Conservation (phyloP, 2,329 filamentous ascomycete genomes). For the Penicillium italicum region DNA sequence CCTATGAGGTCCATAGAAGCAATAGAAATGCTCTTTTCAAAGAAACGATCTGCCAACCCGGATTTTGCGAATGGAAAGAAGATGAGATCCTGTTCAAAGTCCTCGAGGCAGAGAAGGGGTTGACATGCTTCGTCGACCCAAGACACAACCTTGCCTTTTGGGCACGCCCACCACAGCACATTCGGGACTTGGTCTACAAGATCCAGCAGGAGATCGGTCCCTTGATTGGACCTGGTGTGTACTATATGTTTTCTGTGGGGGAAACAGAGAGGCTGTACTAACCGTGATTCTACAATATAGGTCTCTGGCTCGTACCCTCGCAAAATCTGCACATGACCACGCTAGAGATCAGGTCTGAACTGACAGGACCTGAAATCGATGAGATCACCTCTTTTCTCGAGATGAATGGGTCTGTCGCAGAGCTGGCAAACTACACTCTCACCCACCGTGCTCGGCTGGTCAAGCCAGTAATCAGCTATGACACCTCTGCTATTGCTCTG, state of each 20-base stretch:
- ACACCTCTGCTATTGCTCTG: constrained; percentile 78
- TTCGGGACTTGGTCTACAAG: constrained; percentile 63
- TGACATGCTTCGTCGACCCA: constrained; percentile 69
- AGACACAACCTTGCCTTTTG: constrained; percentile 84
- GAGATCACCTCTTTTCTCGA: constrained; percentile 58
- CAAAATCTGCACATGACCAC: constrained; percentile 78
- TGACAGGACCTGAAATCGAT: constrained; percentile 65
- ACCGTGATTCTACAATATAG: constrained; percentile 43
- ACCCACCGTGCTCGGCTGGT: constrained; percentile 69
- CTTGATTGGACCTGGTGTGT: constrained; percentile 64
- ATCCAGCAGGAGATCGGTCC: constrained; percentile 65
- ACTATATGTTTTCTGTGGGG: background rate
- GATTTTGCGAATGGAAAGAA: constrained; percentile 68
- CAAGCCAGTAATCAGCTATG: constrained; percentile 78
- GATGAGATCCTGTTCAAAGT: constrained; percentile 73
- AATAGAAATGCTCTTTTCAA: constrained; percentile 74
- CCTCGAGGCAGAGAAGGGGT: constrained; percentile 55
- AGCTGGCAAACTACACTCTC: constrained; percentile 64
- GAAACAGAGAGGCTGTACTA: background rate
- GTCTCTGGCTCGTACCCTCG: constrained; percentile 80
- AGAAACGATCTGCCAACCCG: constrained; percentile 64
- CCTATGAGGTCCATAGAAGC: constrained; percentile 70
- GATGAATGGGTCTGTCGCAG: constrained; percentile 48
- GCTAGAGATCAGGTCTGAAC: constrained; percentile 79
- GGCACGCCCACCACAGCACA: constrained; percentile 72